A percentile compares a stretch with the other conserved stretches of the same genome.
Conservation (phyloP, 805 yeast genomes). For the Metschnikowia proteae region DNA sequence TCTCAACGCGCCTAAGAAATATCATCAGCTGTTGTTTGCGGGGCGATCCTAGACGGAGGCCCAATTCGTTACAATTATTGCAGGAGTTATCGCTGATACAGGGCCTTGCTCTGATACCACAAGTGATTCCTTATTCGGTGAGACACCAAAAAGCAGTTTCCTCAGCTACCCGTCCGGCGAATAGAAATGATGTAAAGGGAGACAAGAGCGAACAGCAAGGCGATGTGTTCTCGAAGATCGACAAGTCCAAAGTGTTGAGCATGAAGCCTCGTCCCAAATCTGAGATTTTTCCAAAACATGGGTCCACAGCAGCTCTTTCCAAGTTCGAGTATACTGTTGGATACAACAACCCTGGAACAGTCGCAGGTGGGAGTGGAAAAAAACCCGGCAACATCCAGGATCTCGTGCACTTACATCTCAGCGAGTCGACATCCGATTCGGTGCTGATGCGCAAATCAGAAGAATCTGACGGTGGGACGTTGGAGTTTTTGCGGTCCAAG, state of each 20-base stretch:
- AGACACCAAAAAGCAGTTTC: conserved; percentile 8
- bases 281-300: conserved; percentile 7
- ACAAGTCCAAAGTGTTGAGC: conserved; percentile 32
- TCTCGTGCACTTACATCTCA: conserved; percentile 31
- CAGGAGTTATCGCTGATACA: conserved; percentile 66
- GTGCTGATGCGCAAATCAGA: conserved; percentile 17
- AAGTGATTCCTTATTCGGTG: conserved; percentile 40
- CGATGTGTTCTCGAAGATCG: conserved; percentile 45
- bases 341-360: neutral
- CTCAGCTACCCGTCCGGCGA: neutral
- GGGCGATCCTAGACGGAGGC: conserved; percentile 67
- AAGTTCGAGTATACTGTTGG: neutral
- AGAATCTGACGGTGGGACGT: conserved; percentile 24
- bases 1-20: conserved; percentile 60
- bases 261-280: conserved; percentile 16
- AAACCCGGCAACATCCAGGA: conserved; percentile 22
- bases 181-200: neutral
- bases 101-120: conserved; percentile 39
- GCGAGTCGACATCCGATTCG: conserved; percentile 23
- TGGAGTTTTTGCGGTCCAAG: conserved; percentile 35
- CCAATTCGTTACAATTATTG: conserved; percentile 66
- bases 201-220: neutral
- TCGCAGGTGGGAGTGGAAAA: neutral
- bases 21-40: conserved; percentile 58
- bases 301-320: neutral